These are phyloP conservation scores for Teratosphaeria pseudoeucalypti DNA, from an alignment of 2,329 filamentous ascomycete species.

Conservation along the genomic window DNA sequence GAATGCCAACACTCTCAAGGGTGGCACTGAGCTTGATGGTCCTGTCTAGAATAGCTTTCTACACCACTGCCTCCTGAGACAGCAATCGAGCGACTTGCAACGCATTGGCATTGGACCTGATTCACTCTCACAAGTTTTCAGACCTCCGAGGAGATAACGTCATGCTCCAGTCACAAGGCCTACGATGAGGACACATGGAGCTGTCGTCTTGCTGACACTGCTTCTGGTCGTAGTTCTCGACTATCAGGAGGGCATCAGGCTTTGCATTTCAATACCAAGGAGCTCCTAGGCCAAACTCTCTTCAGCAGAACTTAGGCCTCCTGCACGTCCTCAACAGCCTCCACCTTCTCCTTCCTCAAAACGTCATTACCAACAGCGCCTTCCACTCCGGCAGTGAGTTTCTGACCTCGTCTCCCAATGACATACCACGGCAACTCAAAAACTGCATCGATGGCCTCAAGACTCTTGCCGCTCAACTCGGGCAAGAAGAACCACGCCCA, in stretches of 20 bases:
- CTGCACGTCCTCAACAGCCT: constrained; percentile 2
- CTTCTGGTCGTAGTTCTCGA: not conserved
- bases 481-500: constrained; percentile 51
- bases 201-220: not conserved
- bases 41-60: no score
- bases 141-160: no score
- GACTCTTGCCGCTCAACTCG: constrained; percentile 41
- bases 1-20: no score
- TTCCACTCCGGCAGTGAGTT: constrained; percentile 16
- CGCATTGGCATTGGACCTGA: no score
- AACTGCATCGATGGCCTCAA: constrained; percentile 45
- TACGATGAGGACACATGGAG: not conserved
- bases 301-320: not conserved
- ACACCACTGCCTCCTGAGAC: no score
- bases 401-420: constrained; percentile 46
- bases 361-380: constrained; percentile 7
- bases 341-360: constrained; percentile 11
- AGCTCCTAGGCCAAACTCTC: not conserved
- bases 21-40: no score
- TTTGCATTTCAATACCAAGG: not conserved
- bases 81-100: no score
- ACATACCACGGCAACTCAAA: constrained; percentile 61
- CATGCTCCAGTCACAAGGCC: no score
- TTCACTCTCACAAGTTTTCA: no score
- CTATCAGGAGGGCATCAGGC: not conserved